These are phyloP conservation scores for Candida glucosophila DNA, from an alignment of 1,139 yeast species.

Conservation along the genomic window DNA sequence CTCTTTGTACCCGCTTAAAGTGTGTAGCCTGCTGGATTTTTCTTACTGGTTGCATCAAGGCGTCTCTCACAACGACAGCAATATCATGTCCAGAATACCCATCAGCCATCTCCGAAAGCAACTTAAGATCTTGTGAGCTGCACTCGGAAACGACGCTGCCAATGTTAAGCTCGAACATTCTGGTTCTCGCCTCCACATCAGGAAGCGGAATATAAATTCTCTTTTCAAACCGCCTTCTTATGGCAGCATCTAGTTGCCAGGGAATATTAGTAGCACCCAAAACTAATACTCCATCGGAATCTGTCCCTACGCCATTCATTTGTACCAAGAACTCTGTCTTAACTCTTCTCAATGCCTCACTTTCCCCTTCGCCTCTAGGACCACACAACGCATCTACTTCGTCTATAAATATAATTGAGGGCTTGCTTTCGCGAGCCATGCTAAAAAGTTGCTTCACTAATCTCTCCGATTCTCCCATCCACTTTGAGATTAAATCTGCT, in stretches of 20 bases:
- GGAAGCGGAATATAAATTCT: conserved; percentile 94
- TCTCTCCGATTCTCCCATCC: conserved; percentile 99
- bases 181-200: conserved; percentile 80
- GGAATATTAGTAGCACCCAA: conserved; percentile 98
- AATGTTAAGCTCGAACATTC: conserved; percentile 90
- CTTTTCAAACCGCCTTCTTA: conserved; percentile 91
- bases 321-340: conserved; percentile 94
- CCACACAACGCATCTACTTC: conserved; percentile 98
- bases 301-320: conserved; percentile 99
- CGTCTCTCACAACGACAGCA: conserved; percentile 94
- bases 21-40: conserved; percentile 96
- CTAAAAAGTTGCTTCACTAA: conserved; percentile 87
- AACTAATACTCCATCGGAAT: conserved; percentile 84
- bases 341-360: conserved; percentile 93
- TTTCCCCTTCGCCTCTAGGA: conserved; percentile 96
- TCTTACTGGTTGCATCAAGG: conserved; percentile 95
- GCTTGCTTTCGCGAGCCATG: conserved; percentile 95
- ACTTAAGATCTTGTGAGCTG: conserved; percentile 61
- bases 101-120: conserved; percentile 87
- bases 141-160: conserved; percentile 85
- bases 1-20: conserved; percentile 50
- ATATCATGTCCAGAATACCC: conserved; percentile 98
- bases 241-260: conserved; percentile 98
- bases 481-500: conserved; percentile 88
- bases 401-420: conserved; percentile 91